A percentile compares a stretch with the other conserved stretches of the same genome.
Evolutionary conservation across 2,329 filamentous ascomycete genomes (phyloP).

Genomic region (Emericellopsis cladophorae): DNA sequence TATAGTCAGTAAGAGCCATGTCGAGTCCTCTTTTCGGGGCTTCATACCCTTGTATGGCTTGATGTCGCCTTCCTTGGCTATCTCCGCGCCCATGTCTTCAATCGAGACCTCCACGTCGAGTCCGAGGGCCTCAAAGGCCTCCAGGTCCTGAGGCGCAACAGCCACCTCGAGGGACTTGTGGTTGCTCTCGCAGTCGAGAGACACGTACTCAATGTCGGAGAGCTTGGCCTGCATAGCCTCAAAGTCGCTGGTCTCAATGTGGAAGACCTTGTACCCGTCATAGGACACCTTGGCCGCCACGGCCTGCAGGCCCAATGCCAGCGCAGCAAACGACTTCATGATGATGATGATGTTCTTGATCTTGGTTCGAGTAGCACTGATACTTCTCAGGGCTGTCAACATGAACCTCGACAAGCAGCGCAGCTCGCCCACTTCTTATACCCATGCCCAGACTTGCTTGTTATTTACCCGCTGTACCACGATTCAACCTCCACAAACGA

Average conservation of each 20-base stretch:
- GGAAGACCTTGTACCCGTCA: conserved; percentile 12
- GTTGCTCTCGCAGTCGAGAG: conserved; percentile 11
- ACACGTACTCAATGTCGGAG: conserved; percentile 8
- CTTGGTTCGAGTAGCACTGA: no score
- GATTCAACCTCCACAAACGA: no score
- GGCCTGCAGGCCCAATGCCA: conserved; percentile 1
- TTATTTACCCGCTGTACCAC: no score
- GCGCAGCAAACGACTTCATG: conserved; percentile 2
- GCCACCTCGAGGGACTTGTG: conserved; percentile 11
- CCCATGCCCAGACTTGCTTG: no score
- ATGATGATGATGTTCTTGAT: not conserved
- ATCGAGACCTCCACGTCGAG: conserved; percentile 9
- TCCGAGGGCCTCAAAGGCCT: conserved; percentile 9
- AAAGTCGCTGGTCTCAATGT: conserved; percentile 8
- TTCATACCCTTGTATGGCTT: conserved; percentile 5
- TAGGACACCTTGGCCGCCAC: conserved; percentile 8
- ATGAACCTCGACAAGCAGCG: no score
- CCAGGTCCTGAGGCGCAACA: conserved; percentile 10
- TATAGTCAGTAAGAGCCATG: not conserved
- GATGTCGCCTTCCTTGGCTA: conserved; percentile 10
- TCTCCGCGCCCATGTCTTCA: conserved; percentile 11
- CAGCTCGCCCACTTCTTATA: no score
- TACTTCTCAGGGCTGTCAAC: no score
- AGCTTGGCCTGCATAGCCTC: conserved; percentile 7
- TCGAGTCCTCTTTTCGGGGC: no score